These are phyloP conservation scores for Lepiota venenata DNA, from an alignment of 768 basidiomycete species.

Conservation along the genomic window DNA sequence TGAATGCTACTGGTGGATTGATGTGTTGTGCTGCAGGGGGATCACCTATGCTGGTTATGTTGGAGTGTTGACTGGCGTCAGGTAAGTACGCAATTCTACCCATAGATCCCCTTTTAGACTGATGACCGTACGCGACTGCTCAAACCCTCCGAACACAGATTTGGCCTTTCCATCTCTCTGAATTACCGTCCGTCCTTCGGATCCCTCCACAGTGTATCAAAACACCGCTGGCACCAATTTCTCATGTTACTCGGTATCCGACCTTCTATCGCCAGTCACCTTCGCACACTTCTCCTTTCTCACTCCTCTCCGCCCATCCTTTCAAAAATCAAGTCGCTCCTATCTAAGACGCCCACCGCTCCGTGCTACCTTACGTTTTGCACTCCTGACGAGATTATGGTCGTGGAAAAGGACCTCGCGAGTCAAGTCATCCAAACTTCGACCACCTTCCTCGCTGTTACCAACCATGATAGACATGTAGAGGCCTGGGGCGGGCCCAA, in stretches of 20 bases:
- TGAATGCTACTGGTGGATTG: neutral
- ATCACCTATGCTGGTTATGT: slow-evolving; percentile 38
- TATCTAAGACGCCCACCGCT: slow-evolving; percentile 20
- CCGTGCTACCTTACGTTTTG: slow-evolving; percentile 36
- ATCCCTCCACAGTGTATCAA: slow-evolving; percentile 18
- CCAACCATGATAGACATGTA: slow-evolving; percentile 31
- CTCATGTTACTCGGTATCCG: slow-evolving; percentile 27
- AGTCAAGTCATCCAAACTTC: slow-evolving; percentile 20
- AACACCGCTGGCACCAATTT: slow-evolving; percentile 27
- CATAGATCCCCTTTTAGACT: neutral
- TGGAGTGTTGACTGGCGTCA: slow-evolving; percentile 35
- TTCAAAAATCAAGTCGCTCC: slow-evolving; percentile 14
- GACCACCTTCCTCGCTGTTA: slow-evolving; percentile 27
- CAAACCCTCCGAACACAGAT: slow-evolving; percentile 14
- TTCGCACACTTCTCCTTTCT: slow-evolving; percentile 29
- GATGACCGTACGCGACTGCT: neutral
- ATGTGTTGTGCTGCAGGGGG: slow-evolving; percentile 17
- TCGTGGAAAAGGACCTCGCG: slow-evolving; percentile 31
- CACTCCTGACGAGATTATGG: slow-evolving; percentile 23
- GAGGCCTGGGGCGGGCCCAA: slow-evolving; percentile 20
- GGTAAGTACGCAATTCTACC: slow-evolving; percentile 16
- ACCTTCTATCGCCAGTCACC: slow-evolving; percentile 28
- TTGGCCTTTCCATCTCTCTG: slow-evolving; percentile 33
- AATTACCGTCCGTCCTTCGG: slow-evolving; percentile 28
- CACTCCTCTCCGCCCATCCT: slow-evolving; percentile 23